These are phyloP conservation scores for Pichia manshurica DNA, from an alignment of 805 yeast species.

Conservation along the genomic window DNA sequence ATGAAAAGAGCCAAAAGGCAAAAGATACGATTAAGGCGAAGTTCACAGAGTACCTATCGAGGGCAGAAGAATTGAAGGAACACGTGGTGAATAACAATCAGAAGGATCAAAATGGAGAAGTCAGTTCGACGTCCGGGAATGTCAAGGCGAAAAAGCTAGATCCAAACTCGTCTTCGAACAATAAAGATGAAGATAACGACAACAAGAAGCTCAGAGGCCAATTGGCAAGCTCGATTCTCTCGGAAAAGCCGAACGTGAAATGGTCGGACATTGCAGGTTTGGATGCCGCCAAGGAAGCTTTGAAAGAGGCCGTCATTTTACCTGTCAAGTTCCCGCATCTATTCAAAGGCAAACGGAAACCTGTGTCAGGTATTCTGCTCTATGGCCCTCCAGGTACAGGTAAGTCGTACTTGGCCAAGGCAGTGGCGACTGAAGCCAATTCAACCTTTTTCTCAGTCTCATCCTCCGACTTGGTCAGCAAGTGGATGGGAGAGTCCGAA, in stretches of 20 bases:
- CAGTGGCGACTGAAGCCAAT: constrained; percentile 97
- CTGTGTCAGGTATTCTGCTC: constrained; percentile 81
- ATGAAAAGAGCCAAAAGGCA: constrained; percentile 84
- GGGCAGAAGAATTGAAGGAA: constrained; percentile 92
- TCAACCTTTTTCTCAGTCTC: constrained; percentile 94
- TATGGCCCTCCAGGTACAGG: constrained; percentile 98
- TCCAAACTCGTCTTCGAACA: constrained; percentile 30
- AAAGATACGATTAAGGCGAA: constrained; percentile 84
- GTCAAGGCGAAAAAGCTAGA: constrained; percentile 47
- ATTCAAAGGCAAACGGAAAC: constrained; percentile 91
- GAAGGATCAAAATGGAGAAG: constrained; percentile 43
- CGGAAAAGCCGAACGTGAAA: constrained; percentile 85
- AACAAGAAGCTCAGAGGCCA: constrained; percentile 88
- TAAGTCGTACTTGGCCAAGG: constrained; percentile 93
- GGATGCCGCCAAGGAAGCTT: constrained; percentile 91
- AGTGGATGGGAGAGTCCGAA: constrained; percentile 99
- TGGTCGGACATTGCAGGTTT: constrained; percentile 98
- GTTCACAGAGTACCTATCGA: constrained; percentile 81
- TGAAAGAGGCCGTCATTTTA: constrained; percentile 93
- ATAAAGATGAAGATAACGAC: constrained; percentile 60
- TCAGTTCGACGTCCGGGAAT: constrained; percentile 51
- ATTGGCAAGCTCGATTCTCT: constrained; percentile 80
- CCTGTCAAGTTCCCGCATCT: constrained; percentile 96
- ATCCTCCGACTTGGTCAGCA: constrained; percentile 92
- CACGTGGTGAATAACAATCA: constrained; percentile 64